phyloP scores from a whole-genome alignment of 1,284 basidiomycete species.

The Psilocybe mexicana region DNA sequence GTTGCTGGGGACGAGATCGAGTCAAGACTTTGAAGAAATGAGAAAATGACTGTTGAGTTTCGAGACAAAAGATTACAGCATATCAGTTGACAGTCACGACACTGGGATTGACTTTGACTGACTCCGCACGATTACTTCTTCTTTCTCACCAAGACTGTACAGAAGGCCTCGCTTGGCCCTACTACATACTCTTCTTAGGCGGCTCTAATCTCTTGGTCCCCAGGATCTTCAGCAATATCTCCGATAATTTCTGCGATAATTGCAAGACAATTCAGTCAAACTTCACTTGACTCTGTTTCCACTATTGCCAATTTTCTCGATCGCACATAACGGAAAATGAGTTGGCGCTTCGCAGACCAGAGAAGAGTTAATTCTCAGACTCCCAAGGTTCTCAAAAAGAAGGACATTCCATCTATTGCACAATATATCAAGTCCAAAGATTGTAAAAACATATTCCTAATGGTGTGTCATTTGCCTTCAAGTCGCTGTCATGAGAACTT shows the following conservation, averaged over 20 bases:
- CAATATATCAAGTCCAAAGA: slow-evolving; percentile 67
- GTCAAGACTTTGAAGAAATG: too few relatives aligned
- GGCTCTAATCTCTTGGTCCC: background rate
- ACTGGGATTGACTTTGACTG: background rate
- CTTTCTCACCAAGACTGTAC: slow-evolving; percentile 1
- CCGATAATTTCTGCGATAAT: background rate
- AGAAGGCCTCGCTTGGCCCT: background rate
- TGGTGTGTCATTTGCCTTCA: slow-evolving; percentile 49
- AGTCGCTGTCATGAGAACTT: background rate
- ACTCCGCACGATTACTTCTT: background rate
- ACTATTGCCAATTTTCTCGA: background rate
- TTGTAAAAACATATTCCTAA: slow-evolving; percentile 69
- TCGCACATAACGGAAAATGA: background rate
- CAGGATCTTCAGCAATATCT: background rate
- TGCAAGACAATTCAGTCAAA: background rate
- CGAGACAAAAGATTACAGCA: too few relatives aligned
- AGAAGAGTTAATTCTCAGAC: slow-evolving; percentile 9
- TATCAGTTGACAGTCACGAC: background rate
- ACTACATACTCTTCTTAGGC: background rate
- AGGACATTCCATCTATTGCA: slow-evolving; percentile 45
- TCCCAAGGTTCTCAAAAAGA: slow-evolving; percentile 28
- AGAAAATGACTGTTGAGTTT: too few relatives aligned
- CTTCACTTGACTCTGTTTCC: background rate
- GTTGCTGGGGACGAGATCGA: too few relatives aligned
- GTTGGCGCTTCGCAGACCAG: background rate